A percentile compares a stretch with the other conserved stretches of the same genome.
These are phyloP conservation scores for Boletus rubropictus DNA, from an alignment of 768 basidiomycete genomes.

Conservation along the genomic window DNA sequence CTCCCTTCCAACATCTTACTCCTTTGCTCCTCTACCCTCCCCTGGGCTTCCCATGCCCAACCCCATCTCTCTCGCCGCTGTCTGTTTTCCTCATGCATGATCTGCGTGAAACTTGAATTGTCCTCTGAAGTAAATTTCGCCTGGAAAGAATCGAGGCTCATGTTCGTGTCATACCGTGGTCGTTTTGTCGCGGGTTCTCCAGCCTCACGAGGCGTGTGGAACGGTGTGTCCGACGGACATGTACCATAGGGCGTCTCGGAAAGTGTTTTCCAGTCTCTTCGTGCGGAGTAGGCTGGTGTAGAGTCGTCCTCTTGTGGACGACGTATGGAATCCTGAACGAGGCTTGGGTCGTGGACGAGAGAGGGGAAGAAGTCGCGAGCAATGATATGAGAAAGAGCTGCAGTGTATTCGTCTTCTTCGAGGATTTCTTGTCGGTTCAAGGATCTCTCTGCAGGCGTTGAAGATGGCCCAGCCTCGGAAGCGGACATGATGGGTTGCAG, in stretches of 20 bases:
- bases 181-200: conserved; percentile 50
- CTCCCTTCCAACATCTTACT: conserved; percentile 60
- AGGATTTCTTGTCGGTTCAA: conserved; percentile 67
- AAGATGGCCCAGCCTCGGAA: conserved; percentile 24
- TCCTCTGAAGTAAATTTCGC: conserved; percentile 93
- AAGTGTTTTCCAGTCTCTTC: conserved; percentile 40
- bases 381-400: conserved; percentile 85
- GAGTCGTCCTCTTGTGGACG: conserved; percentile 56
- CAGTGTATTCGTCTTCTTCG: conserved; percentile 94
- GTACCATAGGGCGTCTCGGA: conserved; percentile 61
- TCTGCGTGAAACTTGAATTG: conserved; percentile 93
- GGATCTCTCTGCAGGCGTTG: conserved; percentile 42
- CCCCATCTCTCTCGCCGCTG: conserved; percentile 72
- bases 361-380: conserved; percentile 98
- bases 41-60: conserved; percentile 96
- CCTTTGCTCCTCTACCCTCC: conserved; percentile 63
- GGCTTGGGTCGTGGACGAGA: conserved; percentile 73
- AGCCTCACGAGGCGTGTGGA: conserved; percentile 36
- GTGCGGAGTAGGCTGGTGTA: conserved; percentile 41
- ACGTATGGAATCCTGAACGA: conserved; percentile 73
- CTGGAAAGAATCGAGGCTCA: conserved; percentile 85
- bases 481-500: conserved; percentile 26
- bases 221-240: conserved; percentile 62
- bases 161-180: conserved; percentile 49
- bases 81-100: conserved; percentile 85